Conservation (phyloP, 345 rosid genomes). For the Mallotus nudiflorus region DNA sequence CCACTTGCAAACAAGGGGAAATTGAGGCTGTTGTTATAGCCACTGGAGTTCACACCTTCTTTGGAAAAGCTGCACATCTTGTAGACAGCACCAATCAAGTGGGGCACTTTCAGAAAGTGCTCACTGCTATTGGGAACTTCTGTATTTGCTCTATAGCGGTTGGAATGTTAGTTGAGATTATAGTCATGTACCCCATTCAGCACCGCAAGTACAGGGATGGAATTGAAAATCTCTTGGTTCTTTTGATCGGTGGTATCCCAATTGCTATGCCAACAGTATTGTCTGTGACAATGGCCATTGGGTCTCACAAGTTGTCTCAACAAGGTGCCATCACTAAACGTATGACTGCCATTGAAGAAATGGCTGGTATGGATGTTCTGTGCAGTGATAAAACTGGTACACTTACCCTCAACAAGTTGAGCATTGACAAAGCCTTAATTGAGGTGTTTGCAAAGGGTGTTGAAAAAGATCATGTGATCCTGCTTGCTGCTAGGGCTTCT, state of each 20-base stretch:
- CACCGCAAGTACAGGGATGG: conserved; percentile 32
- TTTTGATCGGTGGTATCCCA: conserved; percentile 34
- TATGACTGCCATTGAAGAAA: conserved; percentile 35
- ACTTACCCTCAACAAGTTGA: conserved; percentile 29
- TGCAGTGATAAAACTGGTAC: conserved; percentile 38
- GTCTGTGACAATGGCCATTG: conserved; percentile 37
- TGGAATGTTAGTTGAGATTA: conserved; percentile 27
- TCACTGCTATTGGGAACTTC: conserved; percentile 37
- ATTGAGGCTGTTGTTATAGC: conserved; percentile 45
- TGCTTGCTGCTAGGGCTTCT: conserved; percentile 37
- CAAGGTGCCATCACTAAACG: conserved; percentile 35
- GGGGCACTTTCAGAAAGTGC: conserved; percentile 42
- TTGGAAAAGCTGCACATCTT: conserved; percentile 47
- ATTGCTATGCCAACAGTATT: conserved; percentile 37
- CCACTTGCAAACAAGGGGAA: conserved; percentile 48
- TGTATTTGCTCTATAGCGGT: conserved; percentile 32
- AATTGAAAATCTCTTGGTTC: conserved; percentile 34
- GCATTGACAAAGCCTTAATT: conserved; percentile 27
- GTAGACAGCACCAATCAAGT: conserved; percentile 46
- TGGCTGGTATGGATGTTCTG: conserved; percentile 38
- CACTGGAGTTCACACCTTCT: conserved; percentile 46
- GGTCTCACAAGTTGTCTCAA: conserved; percentile 30
- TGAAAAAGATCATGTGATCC: conserved; percentile 24
- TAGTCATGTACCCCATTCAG: conserved; percentile 36
- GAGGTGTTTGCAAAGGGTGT: conserved; percentile 31